phyloP scores from a whole-genome alignment of 2,329 filamentous ascomycete genomes.

The Fusarium papillatum region DNA sequence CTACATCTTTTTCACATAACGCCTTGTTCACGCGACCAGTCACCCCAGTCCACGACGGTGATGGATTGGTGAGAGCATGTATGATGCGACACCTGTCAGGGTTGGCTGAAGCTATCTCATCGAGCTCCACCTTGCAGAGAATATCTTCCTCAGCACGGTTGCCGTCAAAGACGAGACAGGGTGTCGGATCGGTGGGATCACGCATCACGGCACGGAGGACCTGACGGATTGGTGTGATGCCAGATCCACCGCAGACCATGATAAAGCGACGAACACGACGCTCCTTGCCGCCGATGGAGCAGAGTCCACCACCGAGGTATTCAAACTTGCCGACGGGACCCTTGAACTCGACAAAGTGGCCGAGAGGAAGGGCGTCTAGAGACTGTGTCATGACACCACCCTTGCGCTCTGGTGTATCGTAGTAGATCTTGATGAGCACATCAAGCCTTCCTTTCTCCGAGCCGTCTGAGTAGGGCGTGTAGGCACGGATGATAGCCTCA shows the following conservation, averaged over 20 bases:
- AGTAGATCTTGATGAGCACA: slow-evolving; percentile 88
- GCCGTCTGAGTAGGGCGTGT: slow-evolving; percentile 84
- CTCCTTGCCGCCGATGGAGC: slow-evolving; percentile 69
- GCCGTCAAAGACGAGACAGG: slow-evolving; percentile 82
- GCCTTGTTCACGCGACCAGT: slow-evolving; percentile 75
- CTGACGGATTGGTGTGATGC: slow-evolving; percentile 93
- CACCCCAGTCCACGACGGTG: slow-evolving; percentile 75
- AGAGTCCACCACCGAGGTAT: slow-evolving; percentile 78
- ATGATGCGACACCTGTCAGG: slow-evolving; percentile 72
- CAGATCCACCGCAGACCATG: slow-evolving; percentile 92
- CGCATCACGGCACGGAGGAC: slow-evolving; percentile 77
- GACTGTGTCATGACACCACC: slow-evolving; percentile 89
- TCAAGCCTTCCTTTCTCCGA: slow-evolving; percentile 74
- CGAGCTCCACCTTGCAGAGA: slow-evolving; percentile 81
- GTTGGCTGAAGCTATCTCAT: slow-evolving; percentile 69
- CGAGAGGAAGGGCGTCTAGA: slow-evolving; percentile 79
- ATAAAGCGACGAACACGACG: slow-evolving; percentile 76
- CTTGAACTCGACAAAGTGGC: slow-evolving; percentile 85
- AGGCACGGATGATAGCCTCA: slow-evolving; percentile 85
- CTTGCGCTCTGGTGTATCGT: slow-evolving; percentile 64
- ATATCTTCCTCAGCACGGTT: slow-evolving; percentile 87
- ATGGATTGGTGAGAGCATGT: slow-evolving; percentile 77
- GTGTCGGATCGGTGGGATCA: slow-evolving; percentile 73
- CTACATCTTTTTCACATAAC: slow-evolving; percentile 72
- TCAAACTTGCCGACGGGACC: slow-evolving; percentile 90